A percentile compares a stretch with the other conserved stretches of the same genome.
These are phyloP conservation scores for Pleurotus platypus DNA, from an alignment of 768 basidiomycete genomes.

Conservation along the genomic window DNA sequence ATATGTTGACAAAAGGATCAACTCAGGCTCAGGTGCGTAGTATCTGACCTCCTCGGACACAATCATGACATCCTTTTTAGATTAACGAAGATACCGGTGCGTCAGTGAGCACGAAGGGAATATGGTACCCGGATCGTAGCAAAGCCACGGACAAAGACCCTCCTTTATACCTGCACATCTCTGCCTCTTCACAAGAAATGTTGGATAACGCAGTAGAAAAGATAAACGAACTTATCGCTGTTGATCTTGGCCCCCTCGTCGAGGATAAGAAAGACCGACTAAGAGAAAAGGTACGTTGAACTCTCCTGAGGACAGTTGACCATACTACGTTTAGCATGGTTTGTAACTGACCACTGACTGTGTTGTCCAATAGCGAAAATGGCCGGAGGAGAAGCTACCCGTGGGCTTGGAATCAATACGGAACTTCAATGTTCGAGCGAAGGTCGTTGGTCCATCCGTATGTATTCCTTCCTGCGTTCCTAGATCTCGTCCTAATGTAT, in stretches of 20 bases:
- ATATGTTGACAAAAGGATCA: conserved; percentile 4
- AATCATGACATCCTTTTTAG: conserved; percentile 35
- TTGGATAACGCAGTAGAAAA: conserved; percentile 67
- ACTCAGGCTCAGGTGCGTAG: conserved; percentile 1
- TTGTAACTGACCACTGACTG: conserved; percentile 1
- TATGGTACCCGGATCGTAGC: conserved; percentile 92
- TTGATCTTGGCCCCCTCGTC: conserved; percentile 79
- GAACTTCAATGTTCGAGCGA: conserved; percentile 97
- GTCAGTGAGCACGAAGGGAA: conserved; percentile 87
- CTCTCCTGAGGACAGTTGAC: background rate
- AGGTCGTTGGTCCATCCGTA: conserved; percentile 94
- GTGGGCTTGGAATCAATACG: conserved; percentile 87
- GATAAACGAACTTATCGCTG: conserved; percentile 66
- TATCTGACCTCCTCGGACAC: background rate
- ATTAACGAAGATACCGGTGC: conserved; percentile 92
- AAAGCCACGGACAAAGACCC: conserved; percentile 93
- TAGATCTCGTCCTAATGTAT: background rate
- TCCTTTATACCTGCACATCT: conserved; percentile 90
- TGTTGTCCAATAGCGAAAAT: conserved; percentile 64
- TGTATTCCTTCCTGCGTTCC: conserved; percentile 18
- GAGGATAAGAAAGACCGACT: conserved; percentile 71
- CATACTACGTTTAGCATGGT: background rate
- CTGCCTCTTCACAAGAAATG: conserved; percentile 65
- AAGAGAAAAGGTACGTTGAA: conserved; percentile 55
- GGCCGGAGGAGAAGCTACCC: conserved; percentile 95